phyloP scores from a whole-genome alignment of 2,329 filamentous ascomycete genomes.

The Fusarium coffeatum region DNA sequence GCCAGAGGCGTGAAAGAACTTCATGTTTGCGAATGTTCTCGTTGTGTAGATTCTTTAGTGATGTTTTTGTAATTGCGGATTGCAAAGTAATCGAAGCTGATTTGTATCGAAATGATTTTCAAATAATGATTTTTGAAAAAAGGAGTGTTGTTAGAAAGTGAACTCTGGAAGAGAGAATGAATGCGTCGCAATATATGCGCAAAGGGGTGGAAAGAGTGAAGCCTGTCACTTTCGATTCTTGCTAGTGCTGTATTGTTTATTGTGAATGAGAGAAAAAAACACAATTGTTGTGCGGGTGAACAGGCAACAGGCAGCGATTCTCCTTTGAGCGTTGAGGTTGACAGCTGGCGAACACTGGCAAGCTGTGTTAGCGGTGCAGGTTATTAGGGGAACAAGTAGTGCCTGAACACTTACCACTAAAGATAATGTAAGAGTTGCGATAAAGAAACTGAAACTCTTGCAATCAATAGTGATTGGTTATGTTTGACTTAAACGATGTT shows the following conservation, averaged over 20 bases:
- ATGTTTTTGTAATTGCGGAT: slow-evolving; percentile 7
- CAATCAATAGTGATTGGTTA: slow-evolving; percentile 13
- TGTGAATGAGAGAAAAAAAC: slow-evolving; percentile 16
- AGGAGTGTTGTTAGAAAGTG: slow-evolving; percentile 24
- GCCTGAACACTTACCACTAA: slow-evolving; percentile 28
- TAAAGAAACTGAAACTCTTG: not conserved
- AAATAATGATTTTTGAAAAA: slow-evolving; percentile 18
- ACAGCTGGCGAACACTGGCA: slow-evolving; percentile 42
- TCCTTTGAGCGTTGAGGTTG: slow-evolving; percentile 12
- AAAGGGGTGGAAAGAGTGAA: slow-evolving; percentile 34
- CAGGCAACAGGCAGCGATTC: slow-evolving; percentile 26
- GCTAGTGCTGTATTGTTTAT: slow-evolving; percentile 29
- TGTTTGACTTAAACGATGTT: slow-evolving; percentile 14
- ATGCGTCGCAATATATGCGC: slow-evolving; percentile 25
- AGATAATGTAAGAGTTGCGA: slow-evolving; percentile 1
- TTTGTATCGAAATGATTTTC: slow-evolving; percentile 22
- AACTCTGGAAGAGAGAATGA: slow-evolving; percentile 34
- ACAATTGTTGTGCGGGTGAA: slow-evolving; percentile 28
- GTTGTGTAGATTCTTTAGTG: slow-evolving; percentile 7
- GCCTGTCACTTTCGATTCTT: slow-evolving; percentile 25
- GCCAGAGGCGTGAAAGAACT: slow-evolving; percentile 26
- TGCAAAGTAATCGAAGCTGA: slow-evolving; percentile 10
- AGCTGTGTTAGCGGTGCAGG: slow-evolving; percentile 8
- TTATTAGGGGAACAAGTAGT: slow-evolving; percentile 2
- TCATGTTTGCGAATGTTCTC: slow-evolving; percentile 37